Evolutionary conservation across 2,329 filamentous ascomycete genomes (phyloP).

Genomic region (Colletotrichum sp.): DNA sequence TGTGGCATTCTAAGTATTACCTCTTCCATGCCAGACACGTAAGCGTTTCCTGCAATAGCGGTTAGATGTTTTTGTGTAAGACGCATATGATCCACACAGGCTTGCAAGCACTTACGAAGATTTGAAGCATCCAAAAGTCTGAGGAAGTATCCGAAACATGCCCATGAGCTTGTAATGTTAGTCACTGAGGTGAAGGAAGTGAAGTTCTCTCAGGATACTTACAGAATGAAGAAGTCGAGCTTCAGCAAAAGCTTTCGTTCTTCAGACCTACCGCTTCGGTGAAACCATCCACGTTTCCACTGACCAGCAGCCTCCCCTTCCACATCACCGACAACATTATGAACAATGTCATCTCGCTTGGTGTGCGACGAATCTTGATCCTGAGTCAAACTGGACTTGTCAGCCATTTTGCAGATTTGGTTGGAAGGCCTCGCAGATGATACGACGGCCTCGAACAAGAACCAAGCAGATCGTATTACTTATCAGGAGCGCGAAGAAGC

Average conservation of each 20-base stretch:
- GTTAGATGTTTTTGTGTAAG: not conserved
- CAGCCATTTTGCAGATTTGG: rapidly evolving
- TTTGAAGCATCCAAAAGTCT: not conserved
- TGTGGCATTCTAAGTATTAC: rapidly evolving
- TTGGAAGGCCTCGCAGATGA: not conserved
- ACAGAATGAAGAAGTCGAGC: not conserved
- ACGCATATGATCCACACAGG: not conserved
- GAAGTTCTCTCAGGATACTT: rapidly evolving
- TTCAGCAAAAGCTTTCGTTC: not conserved
- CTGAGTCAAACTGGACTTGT: not conserved
- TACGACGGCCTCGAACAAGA: rapidly evolving
- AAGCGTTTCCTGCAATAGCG: not conserved
- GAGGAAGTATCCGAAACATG: not conserved
- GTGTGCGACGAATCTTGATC: not conserved
- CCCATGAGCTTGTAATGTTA: not conserved
- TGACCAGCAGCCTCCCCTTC: not conserved
- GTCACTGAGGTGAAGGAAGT: not conserved
- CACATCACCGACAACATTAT: not conserved
- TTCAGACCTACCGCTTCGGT: not conserved
- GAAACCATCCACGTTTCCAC: not conserved
- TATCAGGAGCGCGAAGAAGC: not conserved
- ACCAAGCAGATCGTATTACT: not conserved
- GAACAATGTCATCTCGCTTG: not conserved
- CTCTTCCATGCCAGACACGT: not conserved
- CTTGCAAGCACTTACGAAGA: not conserved